Evolutionary conservation across 208 protist genomes (phyloP), one percentile per base, ranked within the genome.

Genomic region (Novymonas esmeraldas): DNA sequence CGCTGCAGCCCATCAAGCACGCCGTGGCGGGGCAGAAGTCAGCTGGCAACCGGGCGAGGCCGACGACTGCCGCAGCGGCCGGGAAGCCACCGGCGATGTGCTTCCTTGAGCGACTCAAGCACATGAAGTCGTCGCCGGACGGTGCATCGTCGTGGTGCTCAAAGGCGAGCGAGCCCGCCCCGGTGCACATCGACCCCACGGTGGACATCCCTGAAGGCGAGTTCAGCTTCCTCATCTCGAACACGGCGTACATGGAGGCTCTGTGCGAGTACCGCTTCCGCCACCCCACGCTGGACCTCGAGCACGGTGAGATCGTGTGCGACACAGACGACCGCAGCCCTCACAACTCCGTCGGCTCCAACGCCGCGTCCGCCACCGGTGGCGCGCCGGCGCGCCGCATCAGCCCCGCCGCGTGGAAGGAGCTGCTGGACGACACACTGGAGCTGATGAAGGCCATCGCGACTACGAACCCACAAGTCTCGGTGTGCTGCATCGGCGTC

Each of bases 381-480:
- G 52, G 33, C 24, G 16, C 18, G 11, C n/a, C 20, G 33, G 22
- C 24, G 24, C 11, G 18, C 11, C 39, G 22, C 24, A 34, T 20
- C 39, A 57, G 36, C 18, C 50, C 66, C 13, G 42, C 24, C 7
- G 11, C 46, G 50, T 73, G 66, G 66, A 65, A 73, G 49, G 66
- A 50, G 58, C 29, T 79, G 49, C 59, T 72, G 14, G 46, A 70
- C 26, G 66, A 70, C 50, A 77, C 74, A 22, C 66, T 84, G 55
- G 64, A 84, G 50, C 59, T 84, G 48, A 52, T 84, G 39, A 77
- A 73, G 57, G 33, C 58, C 34, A 71, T 69, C 49, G 63, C 64
- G 2, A 49, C 24, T 31, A 45, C 31, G 2, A 57, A 78, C n/a
- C 55, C 49, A 5, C 34, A 39, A 7, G 24, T 33, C 13, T 52